Percentiles rank a stretch among this genome's conserved stretches.
phyloP scores from a whole-genome alignment of 1,284 basidiomycete species.

The Pascua guehoae region DNA sequence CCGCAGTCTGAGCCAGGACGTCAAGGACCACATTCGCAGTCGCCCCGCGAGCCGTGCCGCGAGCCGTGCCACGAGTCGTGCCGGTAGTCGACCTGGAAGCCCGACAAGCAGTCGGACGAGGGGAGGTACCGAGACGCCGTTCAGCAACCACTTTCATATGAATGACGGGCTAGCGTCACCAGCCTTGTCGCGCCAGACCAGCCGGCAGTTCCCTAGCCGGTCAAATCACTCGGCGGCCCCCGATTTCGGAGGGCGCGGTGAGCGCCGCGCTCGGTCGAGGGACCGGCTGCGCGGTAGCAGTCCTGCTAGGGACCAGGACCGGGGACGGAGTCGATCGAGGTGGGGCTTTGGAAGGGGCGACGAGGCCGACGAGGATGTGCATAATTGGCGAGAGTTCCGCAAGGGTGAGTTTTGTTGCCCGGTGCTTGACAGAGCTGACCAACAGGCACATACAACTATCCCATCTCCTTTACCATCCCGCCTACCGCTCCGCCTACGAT shows the following conservation, averaged over 20 bases:
- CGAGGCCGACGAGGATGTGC: slow-evolving; percentile 51
- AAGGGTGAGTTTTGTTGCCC: slow-evolving; percentile 61
- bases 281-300: slow-evolving; percentile 13
- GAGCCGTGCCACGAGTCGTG: slow-evolving; percentile 25
- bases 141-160: slow-evolving; percentile 3
- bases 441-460: slow-evolving; percentile 87
- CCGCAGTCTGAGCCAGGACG: slow-evolving; percentile 44
- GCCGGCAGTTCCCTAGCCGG: background rate
- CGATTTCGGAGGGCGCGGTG: background rate
- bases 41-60: slow-evolving; percentile 24
- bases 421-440: background rate
- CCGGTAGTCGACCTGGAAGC: slow-evolving; percentile 7
- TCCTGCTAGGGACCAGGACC: slow-evolving; percentile 22
- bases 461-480: slow-evolving; percentile 85
- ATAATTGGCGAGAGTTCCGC: slow-evolving; percentile 83
- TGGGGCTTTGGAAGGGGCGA: slow-evolving; percentile 52
- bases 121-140: slow-evolving; percentile 4
- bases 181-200: slow-evolving; percentile 10
- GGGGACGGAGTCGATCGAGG: slow-evolving; percentile 23
- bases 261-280: background rate
- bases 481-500: slow-evolving; percentile 75
- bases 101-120: slow-evolving; percentile 13
- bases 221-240: background rate
- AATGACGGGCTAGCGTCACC: slow-evolving; percentile 9
- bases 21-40: slow-evolving; percentile 35